Base-by-base conservation (phyloP, 257 asterid species). In the Ballota nigra region DNA sequence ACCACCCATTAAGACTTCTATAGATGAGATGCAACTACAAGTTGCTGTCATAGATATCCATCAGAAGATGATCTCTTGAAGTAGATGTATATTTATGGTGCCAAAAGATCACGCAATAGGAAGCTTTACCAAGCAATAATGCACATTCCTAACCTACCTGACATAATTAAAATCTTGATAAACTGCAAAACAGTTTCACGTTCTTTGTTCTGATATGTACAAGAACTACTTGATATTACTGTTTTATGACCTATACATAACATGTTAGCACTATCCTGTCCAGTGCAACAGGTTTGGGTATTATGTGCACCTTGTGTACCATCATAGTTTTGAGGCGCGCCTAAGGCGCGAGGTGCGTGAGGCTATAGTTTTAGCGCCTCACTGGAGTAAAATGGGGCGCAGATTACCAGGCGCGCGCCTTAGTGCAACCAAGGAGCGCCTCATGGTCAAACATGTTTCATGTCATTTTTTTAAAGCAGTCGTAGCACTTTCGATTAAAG, bases 11-110 rank as follows among this genome's bases (percentile, higher is more conserved):
- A 26, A 24, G 43, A 52, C n/a, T 53, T 26, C 38, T 5, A 18
- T 34, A 73, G 47, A 26, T 12, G 26, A 73, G 53, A 23, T 52
- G 23, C 71, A 72, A 62, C 40, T 8, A 52, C 22, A 38, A n/a
- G 31, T 34, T 23, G 20, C 23, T 33, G 22, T 26, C 31, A 34
- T 57, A 16, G 26, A 20, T 13, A 71, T 45, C 33, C 33, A 18
- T 61, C 13, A 71, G 40, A 65, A 26, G 60, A 18, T 70, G 19
- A 56, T 58, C 5, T 9, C 10, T 70, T 23, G 18, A 43, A 59
- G 61, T 20, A 49, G 12, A 62, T 34, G 64, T 49, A 33, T 19
- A 20, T 1, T 22, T 38, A 53, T 38, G 72, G 12, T n/a, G n/a
- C 22, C n/a, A n/a, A n/a, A n/a, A n/a, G n/a, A n/a, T 20, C 8